phyloP scores from a whole-genome alignment of 345 rosid species.

The Turnera subulata region DNA sequence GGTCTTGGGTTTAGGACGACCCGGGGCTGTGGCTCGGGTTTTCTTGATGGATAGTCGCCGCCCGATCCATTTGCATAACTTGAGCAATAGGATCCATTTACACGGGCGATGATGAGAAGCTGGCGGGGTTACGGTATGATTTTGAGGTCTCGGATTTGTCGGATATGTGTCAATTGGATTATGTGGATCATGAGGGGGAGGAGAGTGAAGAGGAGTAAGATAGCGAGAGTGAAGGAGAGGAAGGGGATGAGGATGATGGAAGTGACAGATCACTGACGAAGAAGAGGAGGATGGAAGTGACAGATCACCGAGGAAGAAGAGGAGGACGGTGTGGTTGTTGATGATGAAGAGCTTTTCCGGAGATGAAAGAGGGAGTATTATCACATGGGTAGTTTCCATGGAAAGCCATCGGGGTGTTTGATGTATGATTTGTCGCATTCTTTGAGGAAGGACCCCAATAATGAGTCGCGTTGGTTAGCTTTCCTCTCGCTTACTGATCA shows the following conservation, averaged over 20 bases:
- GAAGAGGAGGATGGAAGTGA: no score
- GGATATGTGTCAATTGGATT: constrained; percentile 50
- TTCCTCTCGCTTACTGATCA: no score
- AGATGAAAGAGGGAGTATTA: constrained; percentile 73
- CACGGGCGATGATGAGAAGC: constrained; percentile 86
- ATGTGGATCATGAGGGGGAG: constrained; percentile 32
- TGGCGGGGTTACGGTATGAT: constrained; percentile 78
- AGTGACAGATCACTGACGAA: no score
- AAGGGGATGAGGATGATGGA: constrained; percentile 42
- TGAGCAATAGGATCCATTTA: constrained; percentile 90
- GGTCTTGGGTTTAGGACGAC: constrained; percentile 54
- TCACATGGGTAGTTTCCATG: no score
- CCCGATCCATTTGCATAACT: no score
- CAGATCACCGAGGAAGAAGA: no score
- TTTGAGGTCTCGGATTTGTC: constrained; percentile 75
- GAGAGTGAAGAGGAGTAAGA: constrained; percentile 27
- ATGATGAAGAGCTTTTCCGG: constrained; percentile 52
- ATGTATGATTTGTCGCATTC: no score
- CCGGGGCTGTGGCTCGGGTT: constrained; percentile 50
- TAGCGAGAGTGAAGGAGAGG: constrained; percentile 36
- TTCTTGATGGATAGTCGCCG: constrained; percentile 90
- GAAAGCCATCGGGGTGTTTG: no score
- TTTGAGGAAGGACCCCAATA: no score
- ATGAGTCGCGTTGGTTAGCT: no score
- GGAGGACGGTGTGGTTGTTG: constrained; percentile 36